Conservation (phyloP, 768 basidiomycete genomes). For the Pleurotus pulmonarius region DNA sequence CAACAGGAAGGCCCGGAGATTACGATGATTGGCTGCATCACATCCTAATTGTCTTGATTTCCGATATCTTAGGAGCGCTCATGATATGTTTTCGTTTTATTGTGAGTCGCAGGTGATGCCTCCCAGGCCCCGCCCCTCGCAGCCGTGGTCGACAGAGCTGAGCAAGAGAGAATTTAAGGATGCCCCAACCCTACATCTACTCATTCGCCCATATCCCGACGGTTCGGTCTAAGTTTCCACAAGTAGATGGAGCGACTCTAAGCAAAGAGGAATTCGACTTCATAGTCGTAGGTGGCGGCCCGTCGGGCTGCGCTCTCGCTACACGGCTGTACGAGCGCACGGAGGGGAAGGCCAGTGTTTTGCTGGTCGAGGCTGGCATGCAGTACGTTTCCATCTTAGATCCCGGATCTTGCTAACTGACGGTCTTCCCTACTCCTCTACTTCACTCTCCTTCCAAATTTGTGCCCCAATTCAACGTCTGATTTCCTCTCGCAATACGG, state of each 20-base stretch:
- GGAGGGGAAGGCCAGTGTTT: background rate
- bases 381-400: background rate
- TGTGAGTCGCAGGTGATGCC: too few relatives aligned
- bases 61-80: too few relatives aligned
- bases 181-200: constrained; percentile 1
- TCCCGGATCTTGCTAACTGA: too few relatives aligned
- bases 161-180: background rate
- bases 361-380: background rate
- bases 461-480: background rate
- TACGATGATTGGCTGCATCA: too few relatives aligned
- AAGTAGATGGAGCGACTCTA: background rate
- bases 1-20: too few relatives aligned
- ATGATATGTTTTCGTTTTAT: too few relatives aligned
- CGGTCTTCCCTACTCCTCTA: background rate
- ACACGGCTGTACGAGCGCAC: background rate
- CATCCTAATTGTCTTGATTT: too few relatives aligned
- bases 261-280: background rate
- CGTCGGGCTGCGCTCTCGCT: constrained; percentile 3
- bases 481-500: background rate
- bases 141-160: too few relatives aligned
- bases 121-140: too few relatives aligned
- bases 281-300: constrained; percentile 4
- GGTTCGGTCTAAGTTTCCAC: background rate
- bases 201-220: constrained; percentile 3
- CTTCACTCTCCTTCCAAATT: background rate